Conservation (phyloP, 495 filamentous ascomycete species). For the Platismatia glauca region DNA sequence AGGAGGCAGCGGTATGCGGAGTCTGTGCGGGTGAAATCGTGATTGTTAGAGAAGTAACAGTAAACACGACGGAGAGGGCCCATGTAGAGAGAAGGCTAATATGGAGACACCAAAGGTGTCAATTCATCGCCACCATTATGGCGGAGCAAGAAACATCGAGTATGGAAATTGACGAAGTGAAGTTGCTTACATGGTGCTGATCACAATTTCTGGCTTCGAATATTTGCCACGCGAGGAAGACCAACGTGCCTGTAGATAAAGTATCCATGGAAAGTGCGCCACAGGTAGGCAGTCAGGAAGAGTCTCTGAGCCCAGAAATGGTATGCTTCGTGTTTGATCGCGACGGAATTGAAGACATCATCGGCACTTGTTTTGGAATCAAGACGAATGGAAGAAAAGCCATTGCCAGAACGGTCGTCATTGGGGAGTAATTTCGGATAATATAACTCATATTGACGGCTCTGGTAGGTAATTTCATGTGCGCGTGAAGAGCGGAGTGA, state of each 20-base stretch:
- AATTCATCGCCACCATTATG: no score
- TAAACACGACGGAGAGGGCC: no score
- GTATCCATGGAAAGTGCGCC: not conserved
- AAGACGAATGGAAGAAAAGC: slow-evolving; percentile 5
- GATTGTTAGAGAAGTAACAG: no score
- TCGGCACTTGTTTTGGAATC: not conserved
- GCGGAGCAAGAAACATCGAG: no score
- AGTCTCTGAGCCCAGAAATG: not conserved
- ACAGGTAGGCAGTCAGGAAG: not conserved
- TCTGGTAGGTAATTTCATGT: slow-evolving; percentile 1
- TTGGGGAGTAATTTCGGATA: slow-evolving; percentile 11
- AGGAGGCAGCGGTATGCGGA: slow-evolving; percentile 9
- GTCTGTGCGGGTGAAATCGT: not conserved
- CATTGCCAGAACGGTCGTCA: slow-evolving; percentile 2
- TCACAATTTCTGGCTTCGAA: slow-evolving; percentile 13
- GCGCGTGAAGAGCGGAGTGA: not conserved
- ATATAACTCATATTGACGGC: slow-evolving; percentile 6
- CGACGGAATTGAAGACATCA: not conserved
- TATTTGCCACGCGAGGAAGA: slow-evolving; percentile 7
- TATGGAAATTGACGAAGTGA: no score
- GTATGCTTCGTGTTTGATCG: not conserved
- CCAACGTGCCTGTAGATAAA: slow-evolving; percentile 12
- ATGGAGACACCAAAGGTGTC: no score
- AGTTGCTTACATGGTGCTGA: slow-evolving; percentile 10
- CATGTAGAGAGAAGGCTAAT: no score